Conservation (phyloP, 129 eudicot genomes). For the Glebionis coronaria region DNA sequence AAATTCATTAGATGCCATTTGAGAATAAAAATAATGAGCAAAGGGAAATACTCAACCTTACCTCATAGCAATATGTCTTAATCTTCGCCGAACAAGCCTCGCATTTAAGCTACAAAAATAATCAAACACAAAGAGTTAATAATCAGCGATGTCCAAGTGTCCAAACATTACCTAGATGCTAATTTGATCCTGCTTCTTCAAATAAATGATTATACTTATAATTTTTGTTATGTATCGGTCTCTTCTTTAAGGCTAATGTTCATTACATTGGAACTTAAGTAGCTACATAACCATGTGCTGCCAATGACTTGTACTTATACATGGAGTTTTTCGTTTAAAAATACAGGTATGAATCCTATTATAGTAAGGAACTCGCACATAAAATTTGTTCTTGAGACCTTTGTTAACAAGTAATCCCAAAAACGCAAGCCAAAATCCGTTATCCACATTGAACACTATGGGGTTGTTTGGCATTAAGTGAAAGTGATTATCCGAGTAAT, state of each 20-base stretch:
- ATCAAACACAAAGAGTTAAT: slow-evolving; percentile 20
- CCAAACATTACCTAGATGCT: neutral
- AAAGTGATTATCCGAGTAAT: too few relatives aligned
- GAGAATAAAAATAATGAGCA: neutral
- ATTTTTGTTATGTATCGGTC: neutral
- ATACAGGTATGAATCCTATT: neutral
- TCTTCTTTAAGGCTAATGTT: neutral
- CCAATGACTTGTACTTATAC: neutral
- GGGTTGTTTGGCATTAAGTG: too few relatives aligned
- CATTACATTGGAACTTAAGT: neutral
- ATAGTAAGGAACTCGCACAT: too few relatives aligned
- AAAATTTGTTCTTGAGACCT: too few relatives aligned
- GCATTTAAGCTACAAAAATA: slow-evolving; percentile 69
- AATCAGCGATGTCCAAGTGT: slow-evolving; percentile 9
- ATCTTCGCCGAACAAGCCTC: slow-evolving; percentile 89
- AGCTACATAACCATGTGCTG: neutral
- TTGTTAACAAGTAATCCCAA: neutral
- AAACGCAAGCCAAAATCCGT: neutral
- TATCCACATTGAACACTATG: neutral
- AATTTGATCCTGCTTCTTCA: slow-evolving; percentile 6
- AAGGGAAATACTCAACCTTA: slow-evolving; percentile 27
- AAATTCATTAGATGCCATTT: neutral
- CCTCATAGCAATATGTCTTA: slow-evolving; percentile 90
- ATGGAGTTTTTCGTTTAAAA: neutral
- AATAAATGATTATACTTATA: neutral